phyloP scores from a whole-genome alignment of 768 basidiomycete genomes.

The Tremella yokohamensis region DNA sequence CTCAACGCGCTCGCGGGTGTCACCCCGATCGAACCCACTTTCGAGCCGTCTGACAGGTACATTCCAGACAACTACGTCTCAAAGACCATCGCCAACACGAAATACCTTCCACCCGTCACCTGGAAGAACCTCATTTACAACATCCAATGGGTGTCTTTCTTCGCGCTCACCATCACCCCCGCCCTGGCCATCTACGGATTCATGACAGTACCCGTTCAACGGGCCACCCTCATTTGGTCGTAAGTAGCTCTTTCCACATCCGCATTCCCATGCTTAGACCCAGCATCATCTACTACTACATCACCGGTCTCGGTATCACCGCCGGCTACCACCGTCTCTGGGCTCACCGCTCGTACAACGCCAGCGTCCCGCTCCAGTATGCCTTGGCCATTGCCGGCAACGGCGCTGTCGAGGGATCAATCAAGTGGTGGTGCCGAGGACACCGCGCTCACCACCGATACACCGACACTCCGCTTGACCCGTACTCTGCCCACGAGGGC shows the following conservation, averaged over 20 bases:
- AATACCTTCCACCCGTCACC: slow-evolving; percentile 65
- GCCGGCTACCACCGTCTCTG: slow-evolving; percentile 91
- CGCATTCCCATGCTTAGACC: slow-evolving; percentile 3
- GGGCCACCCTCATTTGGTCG: slow-evolving; percentile 68
- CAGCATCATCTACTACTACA: slow-evolving; percentile 69
- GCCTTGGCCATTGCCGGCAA: slow-evolving; percentile 77
- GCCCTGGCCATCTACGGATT: slow-evolving; percentile 70
- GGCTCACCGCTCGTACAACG: slow-evolving; percentile 95
- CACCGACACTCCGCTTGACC: slow-evolving; percentile 94
- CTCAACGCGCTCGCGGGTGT: slow-evolving; percentile 32
- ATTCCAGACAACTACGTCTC: slow-evolving; percentile 81
- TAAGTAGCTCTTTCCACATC: slow-evolving; percentile 19
- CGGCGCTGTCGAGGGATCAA: slow-evolving; percentile 92
- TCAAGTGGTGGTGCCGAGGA: slow-evolving; percentile 98
- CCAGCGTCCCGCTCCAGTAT: slow-evolving; percentile 78
- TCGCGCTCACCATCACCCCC: slow-evolving; percentile 71
- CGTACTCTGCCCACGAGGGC: slow-evolving; percentile 88
- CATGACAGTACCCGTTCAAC: slow-evolving; percentile 59
- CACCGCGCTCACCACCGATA: slow-evolving; percentile 97
- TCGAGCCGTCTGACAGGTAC: slow-evolving; percentile 46
- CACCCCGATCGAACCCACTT: slow-evolving; percentile 39
- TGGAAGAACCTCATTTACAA: slow-evolving; percentile 64
- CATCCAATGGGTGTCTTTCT: slow-evolving; percentile 65
- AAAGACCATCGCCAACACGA: slow-evolving; percentile 66
- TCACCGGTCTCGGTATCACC: slow-evolving; percentile 74